These are phyloP conservation scores for Hysterium pulicare DNA, from an alignment of 2,329 filamentous ascomycete species.

Conservation along the genomic window DNA sequence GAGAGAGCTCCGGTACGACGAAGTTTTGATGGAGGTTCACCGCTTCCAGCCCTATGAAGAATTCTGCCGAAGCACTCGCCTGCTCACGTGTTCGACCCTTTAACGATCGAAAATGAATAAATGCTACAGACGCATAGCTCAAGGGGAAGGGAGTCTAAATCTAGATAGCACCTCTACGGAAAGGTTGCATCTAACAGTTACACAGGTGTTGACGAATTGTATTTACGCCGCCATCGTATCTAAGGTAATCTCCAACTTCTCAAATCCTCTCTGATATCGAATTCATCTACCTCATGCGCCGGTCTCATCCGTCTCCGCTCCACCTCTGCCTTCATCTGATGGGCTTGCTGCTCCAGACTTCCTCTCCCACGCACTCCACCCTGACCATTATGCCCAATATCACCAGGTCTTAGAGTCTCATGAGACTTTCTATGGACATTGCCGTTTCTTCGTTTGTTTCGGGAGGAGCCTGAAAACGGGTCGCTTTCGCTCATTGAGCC, in stretches of 20 bases:
- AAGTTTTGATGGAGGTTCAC: constrained; percentile 12
- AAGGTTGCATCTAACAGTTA: no score
- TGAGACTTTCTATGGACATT: constrained; percentile 31
- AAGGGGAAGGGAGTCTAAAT: no score
- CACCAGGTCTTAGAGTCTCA: constrained; percentile 32
- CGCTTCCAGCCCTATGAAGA: constrained; percentile 25
- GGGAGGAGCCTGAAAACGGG: constrained; percentile 3
- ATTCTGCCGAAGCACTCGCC: constrained; percentile 24
- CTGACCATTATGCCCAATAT: constrained; percentile 17
- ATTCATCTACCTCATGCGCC: constrained; percentile 46
- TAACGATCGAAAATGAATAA: neutral
- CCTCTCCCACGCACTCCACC: constrained; percentile 32
- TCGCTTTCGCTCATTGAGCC: constrained; percentile 33
- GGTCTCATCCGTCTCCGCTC: constrained; percentile 33
- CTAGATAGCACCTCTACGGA: no score
- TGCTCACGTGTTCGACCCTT: constrained; percentile 25
- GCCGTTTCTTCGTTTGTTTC: constrained; percentile 17
- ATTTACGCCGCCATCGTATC: no score
- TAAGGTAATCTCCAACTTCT: constrained; percentile 42
- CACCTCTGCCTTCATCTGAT: constrained; percentile 41
- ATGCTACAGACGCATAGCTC: no score
- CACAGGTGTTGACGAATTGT: no score
- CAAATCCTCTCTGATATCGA: constrained; percentile 47
- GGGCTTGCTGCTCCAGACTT: constrained; percentile 42
- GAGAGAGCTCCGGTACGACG: neutral